Evolutionary conservation across 352 stramenopile genomes (phyloP).

Genomic region (Phytophthora sansomeana): DNA sequence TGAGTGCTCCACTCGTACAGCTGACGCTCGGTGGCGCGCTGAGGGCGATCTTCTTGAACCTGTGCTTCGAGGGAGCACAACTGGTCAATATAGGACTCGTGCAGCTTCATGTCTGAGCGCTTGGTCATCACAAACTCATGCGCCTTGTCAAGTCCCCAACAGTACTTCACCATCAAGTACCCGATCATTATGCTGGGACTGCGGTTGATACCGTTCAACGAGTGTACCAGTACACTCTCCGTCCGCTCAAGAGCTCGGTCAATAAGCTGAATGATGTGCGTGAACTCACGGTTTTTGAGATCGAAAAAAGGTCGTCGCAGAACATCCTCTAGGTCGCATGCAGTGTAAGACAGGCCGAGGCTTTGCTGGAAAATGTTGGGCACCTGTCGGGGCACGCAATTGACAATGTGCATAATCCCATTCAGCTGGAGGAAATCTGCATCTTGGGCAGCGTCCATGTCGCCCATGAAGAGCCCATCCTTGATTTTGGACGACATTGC

Average conservation of each 20-base stretch:
- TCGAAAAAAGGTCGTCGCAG: constrained; percentile 78
- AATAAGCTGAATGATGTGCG: constrained; percentile 80
- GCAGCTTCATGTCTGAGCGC: constrained; percentile 85
- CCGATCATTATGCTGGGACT: constrained; percentile 87
- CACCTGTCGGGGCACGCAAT: constrained; percentile 91
- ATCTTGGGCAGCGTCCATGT: constrained; percentile 93
- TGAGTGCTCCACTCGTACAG: constrained; percentile 74
- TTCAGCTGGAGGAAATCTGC: constrained; percentile 94
- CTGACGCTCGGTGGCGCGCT: constrained; percentile 62
- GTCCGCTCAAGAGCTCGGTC: constrained; percentile 82
- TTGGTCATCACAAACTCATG: constrained; percentile 92
- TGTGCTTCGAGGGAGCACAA: constrained; percentile 73
- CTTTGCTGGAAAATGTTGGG: constrained; percentile 93
- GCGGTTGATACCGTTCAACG: constrained; percentile 80
- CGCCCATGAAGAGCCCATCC: constrained; percentile 94
- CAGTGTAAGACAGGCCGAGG: constrained; percentile 83
- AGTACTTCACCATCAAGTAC: constrained; percentile 94
- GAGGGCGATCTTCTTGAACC: constrained; percentile 56
- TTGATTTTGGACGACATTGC: constrained; percentile 95
- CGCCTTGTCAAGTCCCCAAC: constrained; percentile 93
- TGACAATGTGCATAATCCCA: constrained; percentile 93
- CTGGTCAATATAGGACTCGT: constrained; percentile 82
- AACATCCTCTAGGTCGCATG: constrained; percentile 76
- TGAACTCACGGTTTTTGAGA: constrained; percentile 88
- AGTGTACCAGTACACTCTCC: constrained; percentile 91